Evolutionary conservation across 2,329 filamentous ascomycete genomes (phyloP).

Genomic region (Penicillium freii): DNA sequence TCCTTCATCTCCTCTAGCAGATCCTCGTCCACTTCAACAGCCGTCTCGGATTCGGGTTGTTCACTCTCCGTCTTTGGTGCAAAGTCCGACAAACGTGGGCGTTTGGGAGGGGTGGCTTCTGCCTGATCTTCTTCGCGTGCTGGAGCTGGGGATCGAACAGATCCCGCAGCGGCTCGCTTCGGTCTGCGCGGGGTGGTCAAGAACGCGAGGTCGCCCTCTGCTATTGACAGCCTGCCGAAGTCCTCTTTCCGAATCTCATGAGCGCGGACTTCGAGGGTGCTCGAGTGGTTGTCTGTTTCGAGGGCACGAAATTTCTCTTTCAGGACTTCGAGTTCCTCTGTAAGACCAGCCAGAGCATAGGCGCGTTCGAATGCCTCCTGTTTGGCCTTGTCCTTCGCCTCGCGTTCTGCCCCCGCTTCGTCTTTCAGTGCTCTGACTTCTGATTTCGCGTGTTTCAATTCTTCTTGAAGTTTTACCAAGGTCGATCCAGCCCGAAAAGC

Average conservation of each 20-base stretch:
- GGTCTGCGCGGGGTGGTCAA: slow-evolving; percentile 33
- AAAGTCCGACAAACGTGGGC: slow-evolving; percentile 34
- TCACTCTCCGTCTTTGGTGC: slow-evolving; percentile 23
- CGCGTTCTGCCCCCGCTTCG: slow-evolving; percentile 52
- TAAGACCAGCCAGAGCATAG: slow-evolving; percentile 46
- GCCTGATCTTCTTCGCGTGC: slow-evolving; percentile 10
- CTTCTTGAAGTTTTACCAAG: slow-evolving; percentile 56
- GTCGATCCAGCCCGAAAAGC: slow-evolving; percentile 57
- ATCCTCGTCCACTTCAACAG: slow-evolving; percentile 38
- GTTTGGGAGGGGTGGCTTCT: slow-evolving; percentile 37
- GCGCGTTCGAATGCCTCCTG: slow-evolving; percentile 50
- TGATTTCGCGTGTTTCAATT: slow-evolving; percentile 42
- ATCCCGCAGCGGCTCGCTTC: slow-evolving; percentile 35
- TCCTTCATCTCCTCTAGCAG: slow-evolving; percentile 47
- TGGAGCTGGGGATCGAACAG: slow-evolving; percentile 21
- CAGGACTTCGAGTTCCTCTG: slow-evolving; percentile 45
- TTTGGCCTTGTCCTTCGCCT: slow-evolving; percentile 45
- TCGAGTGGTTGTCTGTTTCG: slow-evolving; percentile 39
- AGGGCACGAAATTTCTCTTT: slow-evolving; percentile 43
- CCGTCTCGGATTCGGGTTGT: slow-evolving; percentile 26
- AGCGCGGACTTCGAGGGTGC: slow-evolving; percentile 33
- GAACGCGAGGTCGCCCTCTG: slow-evolving; percentile 35
- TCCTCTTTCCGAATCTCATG: slow-evolving; percentile 32
- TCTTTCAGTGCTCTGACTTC: slow-evolving; percentile 53
- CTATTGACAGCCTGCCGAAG: slow-evolving; percentile 29